Evolutionary conservation across 2,329 filamentous ascomycete genomes (phyloP), one percentile per base, ranked within the genome.

Genomic region (Emmonsiellopsis sp.): DNA sequence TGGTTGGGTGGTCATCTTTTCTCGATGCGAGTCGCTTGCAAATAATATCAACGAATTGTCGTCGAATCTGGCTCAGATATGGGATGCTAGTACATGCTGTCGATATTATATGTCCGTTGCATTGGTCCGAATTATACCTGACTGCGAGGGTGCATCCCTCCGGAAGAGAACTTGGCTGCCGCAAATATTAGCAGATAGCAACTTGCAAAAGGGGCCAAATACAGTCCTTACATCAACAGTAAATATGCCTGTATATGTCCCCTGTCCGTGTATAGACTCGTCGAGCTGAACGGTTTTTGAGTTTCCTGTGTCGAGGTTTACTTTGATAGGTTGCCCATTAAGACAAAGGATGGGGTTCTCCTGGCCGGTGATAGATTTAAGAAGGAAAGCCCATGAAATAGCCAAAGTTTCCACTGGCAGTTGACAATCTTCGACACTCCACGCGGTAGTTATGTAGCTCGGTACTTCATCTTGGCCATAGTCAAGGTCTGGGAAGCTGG

Each of bases 261-360:
- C 47, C 7, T 53, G 51, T 4, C 53, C 50, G 31, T 59, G 45
- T 32, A 53, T 26, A 16, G 35, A 31, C 11, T 50, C 45, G 49
- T 61, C 57, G 43, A 61, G 51, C 5, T 55, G 53, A 30, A 61
- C 57, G 7, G 54, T 54, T 8, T 54, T 55, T 43, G 64, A 59
- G 5, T 47, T 58, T 37, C 52, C 54, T 30, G 58, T 20, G 16
- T 51, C 53, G 34, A 62, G 46, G 55, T 68, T 58, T 49, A 53
- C 63, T 54, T 63, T 63, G 42, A 69, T 61, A 26, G 65, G 60
- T 9, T 50, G 47, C 16, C 59, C 60, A 45, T 69, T 61, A 35
- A 67, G 48, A 13, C 54, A 41, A 54, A 71, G 69, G 15, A 66
- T 60, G n/a, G 66, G 67, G 31, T 45, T 55, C 48, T 68, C 62